Evolutionary conservation across 805 yeast genomes (phyloP).

Genomic region (Wickerhamomyces canadensis): DNA sequence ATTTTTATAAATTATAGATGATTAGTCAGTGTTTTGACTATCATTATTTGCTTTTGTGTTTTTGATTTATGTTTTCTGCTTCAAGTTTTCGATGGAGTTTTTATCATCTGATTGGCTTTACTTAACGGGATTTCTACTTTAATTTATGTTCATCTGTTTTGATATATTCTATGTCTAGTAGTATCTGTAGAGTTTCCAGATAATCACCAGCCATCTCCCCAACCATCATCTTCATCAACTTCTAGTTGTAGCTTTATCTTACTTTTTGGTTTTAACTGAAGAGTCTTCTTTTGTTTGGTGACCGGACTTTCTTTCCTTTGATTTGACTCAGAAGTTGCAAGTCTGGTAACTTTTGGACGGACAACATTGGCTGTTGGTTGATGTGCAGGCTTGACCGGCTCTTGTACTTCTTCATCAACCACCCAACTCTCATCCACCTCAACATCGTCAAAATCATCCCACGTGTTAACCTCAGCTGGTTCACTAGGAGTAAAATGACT

Average conservation of each 20-base stretch:
- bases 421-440: slow-evolving; percentile 21
- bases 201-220: slow-evolving; percentile 42
- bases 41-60: too few relatives aligned
- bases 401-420: slow-evolving; percentile 6
- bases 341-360: slow-evolving; percentile 18
- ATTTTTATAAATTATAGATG: too few relatives aligned
- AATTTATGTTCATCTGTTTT: slow-evolving; percentile 31
- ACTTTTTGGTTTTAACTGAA: slow-evolving; percentile 22
- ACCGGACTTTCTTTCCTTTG: slow-evolving; percentile 1
- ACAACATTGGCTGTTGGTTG: slow-evolving; percentile 2
- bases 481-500: neutral
- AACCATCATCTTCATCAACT: slow-evolving; percentile 31
- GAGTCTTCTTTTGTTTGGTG: slow-evolving; percentile 17
- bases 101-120: too few relatives aligned
- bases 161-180: slow-evolving; percentile 22
- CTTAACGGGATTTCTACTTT: too few relatives aligned
- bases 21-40: too few relatives aligned
- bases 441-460: slow-evolving; percentile 11
- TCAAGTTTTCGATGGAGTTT: too few relatives aligned
- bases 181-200: slow-evolving; percentile 19
- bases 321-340: slow-evolving; percentile 10
- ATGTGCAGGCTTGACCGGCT: neutral
- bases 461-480: neutral
- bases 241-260: slow-evolving; percentile 31
- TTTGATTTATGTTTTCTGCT: too few relatives aligned